Evolutionary conservation across 352 stramenopile species (phyloP).

Genomic region (Phytophthora citrophthora): DNA sequence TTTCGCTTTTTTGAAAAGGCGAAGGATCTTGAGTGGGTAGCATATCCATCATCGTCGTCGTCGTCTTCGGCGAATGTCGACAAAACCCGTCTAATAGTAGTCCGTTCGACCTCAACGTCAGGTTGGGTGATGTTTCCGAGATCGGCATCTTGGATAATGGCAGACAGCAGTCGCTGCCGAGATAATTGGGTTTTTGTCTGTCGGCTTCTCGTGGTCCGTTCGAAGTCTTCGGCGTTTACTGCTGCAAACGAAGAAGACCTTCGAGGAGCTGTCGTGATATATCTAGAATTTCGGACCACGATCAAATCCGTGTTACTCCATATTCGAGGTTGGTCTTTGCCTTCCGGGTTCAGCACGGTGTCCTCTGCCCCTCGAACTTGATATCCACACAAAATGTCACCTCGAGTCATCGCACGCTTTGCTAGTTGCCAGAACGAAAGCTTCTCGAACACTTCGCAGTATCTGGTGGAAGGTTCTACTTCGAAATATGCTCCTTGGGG

Average conservation of each 20-base stretch:
- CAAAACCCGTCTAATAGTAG: slow-evolving; percentile 39
- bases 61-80: slow-evolving; percentile 38
- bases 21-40: slow-evolving; percentile 8
- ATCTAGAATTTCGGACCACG: slow-evolving; percentile 55
- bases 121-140: slow-evolving; percentile 33
- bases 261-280: slow-evolving; percentile 16
- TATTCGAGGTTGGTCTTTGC: slow-evolving; percentile 49
- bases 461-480: slow-evolving; percentile 63
- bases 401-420: slow-evolving; percentile 56
- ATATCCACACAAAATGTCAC: slow-evolving; percentile 84
- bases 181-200: slow-evolving; percentile 54
- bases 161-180: slow-evolving; percentile 57
- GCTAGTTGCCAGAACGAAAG: slow-evolving; percentile 86
- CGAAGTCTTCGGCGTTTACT: slow-evolving; percentile 53
- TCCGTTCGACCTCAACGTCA: slow-evolving; percentile 30
- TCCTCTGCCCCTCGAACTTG: slow-evolving; percentile 56
- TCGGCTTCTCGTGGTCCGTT: slow-evolving; percentile 55
- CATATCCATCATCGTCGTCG: slow-evolving; percentile 1
- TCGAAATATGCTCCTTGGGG: slow-evolving; percentile 77
- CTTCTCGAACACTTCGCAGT: slow-evolving; percentile 55
- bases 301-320: slow-evolving; percentile 77
- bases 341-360: slow-evolving; percentile 75
- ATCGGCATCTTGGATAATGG: slow-evolving; percentile 63
- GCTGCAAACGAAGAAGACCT: slow-evolving; percentile 9
- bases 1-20: slow-evolving; percentile 22